Conservation (phyloP, 225 moss, liverwort and hornwort species). For the Asterella californica region DNA sequence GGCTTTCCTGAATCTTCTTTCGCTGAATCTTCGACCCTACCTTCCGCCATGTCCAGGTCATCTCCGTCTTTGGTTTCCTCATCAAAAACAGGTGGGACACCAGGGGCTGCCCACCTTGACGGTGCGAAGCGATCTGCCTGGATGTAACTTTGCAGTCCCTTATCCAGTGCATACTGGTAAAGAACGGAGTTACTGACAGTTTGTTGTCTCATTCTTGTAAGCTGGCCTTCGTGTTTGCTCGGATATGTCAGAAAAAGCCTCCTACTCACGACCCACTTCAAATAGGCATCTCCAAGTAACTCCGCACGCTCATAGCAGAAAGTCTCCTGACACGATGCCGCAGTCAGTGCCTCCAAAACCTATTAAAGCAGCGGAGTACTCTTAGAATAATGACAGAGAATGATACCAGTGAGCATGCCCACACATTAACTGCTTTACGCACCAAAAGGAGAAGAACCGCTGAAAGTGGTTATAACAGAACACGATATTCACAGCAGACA, state of each 20-base stretch:
- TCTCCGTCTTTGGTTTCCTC: slow-evolving; percentile 93
- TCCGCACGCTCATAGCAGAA: slow-evolving; percentile 98
- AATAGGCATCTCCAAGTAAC: slow-evolving; percentile 89
- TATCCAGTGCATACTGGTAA: slow-evolving; percentile 87
- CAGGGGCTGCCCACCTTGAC: slow-evolving; percentile 95
- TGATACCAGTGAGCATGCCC: background rate
- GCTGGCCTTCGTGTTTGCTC: slow-evolving; percentile 96
- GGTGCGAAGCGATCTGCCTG: slow-evolving; percentile 99
- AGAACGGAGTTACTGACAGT: slow-evolving; percentile 98
- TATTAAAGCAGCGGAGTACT: slow-evolving; percentile 21
- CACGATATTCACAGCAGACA: background rate
- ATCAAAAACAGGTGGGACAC: slow-evolving; percentile 97
- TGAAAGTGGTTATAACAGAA: too few relatives aligned
- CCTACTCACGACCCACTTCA: slow-evolving; percentile 99
- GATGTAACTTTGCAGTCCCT: slow-evolving; percentile 93
- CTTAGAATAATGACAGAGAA: background rate
- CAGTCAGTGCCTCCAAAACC: slow-evolving; percentile 97
- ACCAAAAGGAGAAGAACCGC: too few relatives aligned
- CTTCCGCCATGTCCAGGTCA: slow-evolving; percentile 47
- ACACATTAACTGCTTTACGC: background rate
- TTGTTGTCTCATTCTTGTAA: slow-evolving; percentile 97
- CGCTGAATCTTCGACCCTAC: slow-evolving; percentile 40
- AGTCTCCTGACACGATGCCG: slow-evolving; percentile 98
- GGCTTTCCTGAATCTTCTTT: slow-evolving; percentile 55
- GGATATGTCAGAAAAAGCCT: slow-evolving; percentile 89